Conservation (phyloP, 2,329 filamentous ascomycete species). For the Cytospora paraplurivora region DNA sequence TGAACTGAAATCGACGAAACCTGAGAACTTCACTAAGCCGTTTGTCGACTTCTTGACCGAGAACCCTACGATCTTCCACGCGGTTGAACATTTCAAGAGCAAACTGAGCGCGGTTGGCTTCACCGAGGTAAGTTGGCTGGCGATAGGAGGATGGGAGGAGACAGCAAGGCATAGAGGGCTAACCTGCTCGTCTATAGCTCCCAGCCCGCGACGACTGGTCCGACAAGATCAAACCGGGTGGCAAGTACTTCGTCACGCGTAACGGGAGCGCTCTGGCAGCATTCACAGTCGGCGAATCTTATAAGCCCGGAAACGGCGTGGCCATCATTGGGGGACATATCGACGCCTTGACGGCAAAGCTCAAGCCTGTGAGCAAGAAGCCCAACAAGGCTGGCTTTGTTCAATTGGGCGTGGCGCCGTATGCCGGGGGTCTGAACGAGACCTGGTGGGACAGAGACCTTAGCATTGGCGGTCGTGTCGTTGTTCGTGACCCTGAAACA, state of each 20-base stretch:
- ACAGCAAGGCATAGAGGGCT: slow-evolving; percentile 15
- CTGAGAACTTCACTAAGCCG: slow-evolving; percentile 74
- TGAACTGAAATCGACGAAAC: slow-evolving; percentile 41
- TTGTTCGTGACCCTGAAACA: slow-evolving; percentile 71
- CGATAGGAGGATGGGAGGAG: too few relatives aligned
- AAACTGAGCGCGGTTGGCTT: slow-evolving; percentile 75
- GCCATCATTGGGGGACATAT: slow-evolving; percentile 91
- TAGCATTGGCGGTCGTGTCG: slow-evolving; percentile 83
- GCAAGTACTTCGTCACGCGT: slow-evolving; percentile 85
- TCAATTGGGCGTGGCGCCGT: slow-evolving; percentile 89
- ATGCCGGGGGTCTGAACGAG: slow-evolving; percentile 81
- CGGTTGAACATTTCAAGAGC: slow-evolving; percentile 75
- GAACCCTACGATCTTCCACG: slow-evolving; percentile 93
- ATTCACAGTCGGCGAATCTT: slow-evolving; percentile 79
- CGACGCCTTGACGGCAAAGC: slow-evolving; percentile 83
- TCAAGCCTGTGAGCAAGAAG: slow-evolving; percentile 89
- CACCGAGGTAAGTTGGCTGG: slow-evolving; percentile 56
- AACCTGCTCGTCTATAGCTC: slow-evolving; percentile 50
- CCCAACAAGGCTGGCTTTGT: slow-evolving; percentile 82
- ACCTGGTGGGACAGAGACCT: slow-evolving; percentile 99
- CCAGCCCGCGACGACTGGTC: slow-evolving; percentile 79
- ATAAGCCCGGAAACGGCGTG: slow-evolving; percentile 81
- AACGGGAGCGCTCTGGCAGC: slow-evolving; percentile 86
- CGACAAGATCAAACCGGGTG: slow-evolving; percentile 70
- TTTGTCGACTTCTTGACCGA: slow-evolving; percentile 85